These are phyloP conservation scores for Camelina sativa DNA, from an alignment of 345 rosid genomes.

Conservation along the genomic window DNA sequence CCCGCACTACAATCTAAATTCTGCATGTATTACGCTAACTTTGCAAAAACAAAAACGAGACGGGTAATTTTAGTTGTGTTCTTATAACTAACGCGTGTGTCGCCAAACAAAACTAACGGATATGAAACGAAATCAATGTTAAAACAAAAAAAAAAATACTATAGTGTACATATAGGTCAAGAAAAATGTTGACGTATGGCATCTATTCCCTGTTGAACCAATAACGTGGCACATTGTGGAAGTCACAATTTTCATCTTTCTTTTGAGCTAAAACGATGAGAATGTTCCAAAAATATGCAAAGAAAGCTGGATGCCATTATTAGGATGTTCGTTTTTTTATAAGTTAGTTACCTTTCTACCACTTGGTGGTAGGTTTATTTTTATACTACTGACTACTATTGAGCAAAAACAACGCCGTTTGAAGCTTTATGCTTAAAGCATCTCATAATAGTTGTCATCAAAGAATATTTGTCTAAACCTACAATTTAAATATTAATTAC, in stretches of 20 bases:
- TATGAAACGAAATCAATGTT: background rate
- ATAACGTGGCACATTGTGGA: slow-evolving; percentile 54
- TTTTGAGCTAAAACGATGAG: slow-evolving; percentile 47
- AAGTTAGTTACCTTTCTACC: slow-evolving; percentile 25
- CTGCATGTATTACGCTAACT: background rate
- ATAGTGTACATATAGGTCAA: background rate
- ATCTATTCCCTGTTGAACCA: slow-evolving; percentile 43
- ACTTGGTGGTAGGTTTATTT: slow-evolving; percentile 21
- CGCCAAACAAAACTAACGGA: slow-evolving; percentile 25
- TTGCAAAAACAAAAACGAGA: slow-evolving; percentile 10
- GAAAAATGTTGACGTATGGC: slow-evolving; percentile 45
- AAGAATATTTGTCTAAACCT: background rate
- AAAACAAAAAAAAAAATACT: background rate
- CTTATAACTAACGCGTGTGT: slow-evolving; percentile 12
- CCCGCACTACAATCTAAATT: background rate
- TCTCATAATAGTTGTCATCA: background rate
- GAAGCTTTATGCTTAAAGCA: slow-evolving; percentile 18
- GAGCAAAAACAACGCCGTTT: background rate
- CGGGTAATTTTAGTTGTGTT: slow-evolving; percentile 8
- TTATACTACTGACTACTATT: background rate
- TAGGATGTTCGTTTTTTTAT: slow-evolving; percentile 8
- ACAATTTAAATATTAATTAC: background rate
- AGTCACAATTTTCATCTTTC: slow-evolving; percentile 43
- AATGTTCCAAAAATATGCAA: slow-evolving; percentile 48
- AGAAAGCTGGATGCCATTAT: slow-evolving; percentile 59